Evolutionary conservation across 148 eudicot genomes (phyloP).

Genomic region (Silene uniflora): DNA sequence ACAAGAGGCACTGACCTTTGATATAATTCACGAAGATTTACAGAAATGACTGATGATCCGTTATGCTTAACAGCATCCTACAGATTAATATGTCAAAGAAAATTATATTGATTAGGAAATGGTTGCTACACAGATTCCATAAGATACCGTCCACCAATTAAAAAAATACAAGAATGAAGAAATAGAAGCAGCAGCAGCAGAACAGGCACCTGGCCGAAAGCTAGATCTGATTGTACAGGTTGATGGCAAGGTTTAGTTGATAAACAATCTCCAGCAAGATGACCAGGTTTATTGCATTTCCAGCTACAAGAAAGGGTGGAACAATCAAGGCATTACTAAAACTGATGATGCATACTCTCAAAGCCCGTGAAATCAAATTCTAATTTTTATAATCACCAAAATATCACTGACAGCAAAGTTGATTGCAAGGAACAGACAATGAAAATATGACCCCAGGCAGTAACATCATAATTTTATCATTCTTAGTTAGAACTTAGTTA

Average conservation of each 20-base stretch:
- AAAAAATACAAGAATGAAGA: slow-evolving; percentile 4
- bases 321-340: slow-evolving; percentile 5
- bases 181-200: slow-evolving; percentile 2
- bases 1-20: slow-evolving; percentile 47
- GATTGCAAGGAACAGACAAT: neutral
- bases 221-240: slow-evolving; percentile 21
- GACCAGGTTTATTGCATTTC: slow-evolving; percentile 88
- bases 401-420: neutral
- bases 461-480: too few species aligned
- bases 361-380: neutral
- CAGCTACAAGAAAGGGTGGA: slow-evolving; percentile 41
- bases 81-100: slow-evolving; percentile 6
- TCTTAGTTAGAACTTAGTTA: too few species aligned
- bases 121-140: neutral
- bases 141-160: neutral
- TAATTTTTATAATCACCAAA: neutral
- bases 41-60: slow-evolving; percentile 34
- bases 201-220: slow-evolving; percentile 30
- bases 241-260: slow-evolving; percentile 32
- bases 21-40: slow-evolving; percentile 66
- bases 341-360: neutral
- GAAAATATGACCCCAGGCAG: neutral
- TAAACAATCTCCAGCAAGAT: slow-evolving; percentile 80
- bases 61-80: slow-evolving; percentile 39
- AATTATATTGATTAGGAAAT: neutral